These are phyloP conservation scores for Ganoderma multipileum DNA, from an alignment of 1,284 basidiomycete genomes.

Conservation along the genomic window DNA sequence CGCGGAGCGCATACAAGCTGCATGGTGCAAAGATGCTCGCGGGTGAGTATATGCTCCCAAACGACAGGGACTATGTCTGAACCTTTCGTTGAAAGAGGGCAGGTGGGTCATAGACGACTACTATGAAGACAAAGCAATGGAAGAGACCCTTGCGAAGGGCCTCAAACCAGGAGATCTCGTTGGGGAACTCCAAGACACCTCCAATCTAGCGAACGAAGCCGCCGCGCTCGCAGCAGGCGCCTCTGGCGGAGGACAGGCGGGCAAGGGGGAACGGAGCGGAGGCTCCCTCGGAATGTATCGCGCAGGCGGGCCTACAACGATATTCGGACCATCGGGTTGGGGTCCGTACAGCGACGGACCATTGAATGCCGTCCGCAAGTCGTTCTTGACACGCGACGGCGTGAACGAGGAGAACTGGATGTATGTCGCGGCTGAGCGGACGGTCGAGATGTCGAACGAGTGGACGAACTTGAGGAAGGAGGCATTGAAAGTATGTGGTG, in stretches of 20 bases:
- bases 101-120: constrained; percentile 95
- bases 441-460: constrained; percentile 66
- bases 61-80: background rate
- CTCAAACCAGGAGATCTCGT: constrained; percentile 79
- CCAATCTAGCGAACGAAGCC: constrained; percentile 52
- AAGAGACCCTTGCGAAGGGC: constrained; percentile 74
- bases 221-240: constrained; percentile 50
- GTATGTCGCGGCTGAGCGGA: constrained; percentile 73
- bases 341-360: constrained; percentile 88
- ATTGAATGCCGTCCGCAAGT: constrained; percentile 79
- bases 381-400: constrained; percentile 71
- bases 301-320: constrained; percentile 85
- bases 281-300: constrained; percentile 72
- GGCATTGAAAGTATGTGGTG: constrained; percentile 54
- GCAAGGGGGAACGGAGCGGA: constrained; percentile 44
- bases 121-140: constrained; percentile 83
- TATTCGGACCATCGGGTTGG: constrained; percentile 83
- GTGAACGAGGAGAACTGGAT: constrained; percentile 92
- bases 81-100: constrained; percentile 63
- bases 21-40: constrained; percentile 92
- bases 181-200: constrained; percentile 81
- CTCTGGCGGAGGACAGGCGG: constrained; percentile 43
- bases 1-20: constrained; percentile 92
- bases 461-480: constrained; percentile 70
- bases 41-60: constrained; percentile 51